Evolutionary conservation across 2,329 filamentous ascomycete genomes (phyloP), one percentile per base, ranked within the genome.

Genomic region (Trichocomaceae sp.): DNA sequence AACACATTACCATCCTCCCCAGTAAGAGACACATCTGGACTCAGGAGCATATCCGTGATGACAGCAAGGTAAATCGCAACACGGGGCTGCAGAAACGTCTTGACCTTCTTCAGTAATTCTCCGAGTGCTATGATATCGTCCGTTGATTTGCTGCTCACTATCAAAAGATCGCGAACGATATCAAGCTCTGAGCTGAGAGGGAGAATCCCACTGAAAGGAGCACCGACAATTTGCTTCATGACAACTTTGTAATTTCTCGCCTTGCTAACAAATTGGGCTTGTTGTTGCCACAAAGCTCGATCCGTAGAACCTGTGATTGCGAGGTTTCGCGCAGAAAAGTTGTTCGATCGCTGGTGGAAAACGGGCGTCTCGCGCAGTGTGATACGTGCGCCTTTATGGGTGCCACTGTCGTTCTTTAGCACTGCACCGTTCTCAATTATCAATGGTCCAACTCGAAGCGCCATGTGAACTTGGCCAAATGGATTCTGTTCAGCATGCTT

Each of bases 1-100:
- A 75, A 74, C 1, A 47, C 63, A 53, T 73, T 69, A 41, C 70
- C 74, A 53, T 72, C 72, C 55, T 72, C 72, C 55, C 75, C 74
- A 6, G 47, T 59, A 2, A 73, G 51, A 3, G 62, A 58, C 5
- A 61, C 56, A 2, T 57, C 52, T 5, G 62, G 61, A 26, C 68
- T 58, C 2, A 71, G 56, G 0, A 74, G 62, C 6, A 61, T 60
- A 7, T 55, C 35, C 1, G 60, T 62, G 33, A 74, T 64, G 52
- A 63, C 69, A 7, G 47, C 15, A 2, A 75, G 57, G 55, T 72
- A 73, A 1, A 62, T 45, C 31, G 59, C 58, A 1, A 72, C 46
- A 0, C 65, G 58, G 1, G 56, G 44, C 1, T 47, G 22, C 1
- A 72, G 58, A 0, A 68, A 60, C 15, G 13, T n/a, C n/a, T 39